Evolutionary conservation across 495 filamentous ascomycete genomes (phyloP).

Genomic region (Hypoxylon intermedium): DNA sequence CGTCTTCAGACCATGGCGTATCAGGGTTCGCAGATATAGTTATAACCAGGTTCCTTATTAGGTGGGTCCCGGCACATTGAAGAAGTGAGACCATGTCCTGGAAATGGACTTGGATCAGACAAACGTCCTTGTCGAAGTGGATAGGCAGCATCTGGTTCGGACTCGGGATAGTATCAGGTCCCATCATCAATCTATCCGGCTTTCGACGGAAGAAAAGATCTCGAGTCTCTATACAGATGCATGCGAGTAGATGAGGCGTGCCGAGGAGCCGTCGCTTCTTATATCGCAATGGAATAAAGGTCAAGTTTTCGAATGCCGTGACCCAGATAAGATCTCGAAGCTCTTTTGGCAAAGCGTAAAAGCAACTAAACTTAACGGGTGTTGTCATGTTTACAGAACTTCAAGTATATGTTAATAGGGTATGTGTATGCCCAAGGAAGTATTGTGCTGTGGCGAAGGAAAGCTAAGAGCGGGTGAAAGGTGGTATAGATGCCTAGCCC

Average conservation of each 20-base stretch:
- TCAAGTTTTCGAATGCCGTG: not conserved
- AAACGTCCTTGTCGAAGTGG: not conserved
- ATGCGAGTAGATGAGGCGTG: not conserved
- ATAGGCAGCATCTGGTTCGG: not conserved
- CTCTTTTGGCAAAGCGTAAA: not conserved
- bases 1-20: not conserved
- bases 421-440: no score
- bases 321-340: not conserved
- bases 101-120: conserved; percentile 31
- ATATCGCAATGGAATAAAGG: not conserved
- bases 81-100: conserved; percentile 29
- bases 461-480: no score
- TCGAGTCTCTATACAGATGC: not conserved
- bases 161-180: not conserved
- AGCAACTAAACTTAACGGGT: not conserved
- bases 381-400: not conserved
- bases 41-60: conserved; percentile 4
- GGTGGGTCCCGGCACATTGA: not conserved
- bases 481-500: no score
- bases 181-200: not conserved
- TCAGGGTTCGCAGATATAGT: not conserved
- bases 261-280: not conserved
- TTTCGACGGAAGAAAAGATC: not conserved
- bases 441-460: no score
- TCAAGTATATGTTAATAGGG: no score